Percentiles rank a stretch among this genome's conserved stretches.
Conservation (phyloP, 345 rosid genomes). For the Lagerstroemia speciosa region DNA sequence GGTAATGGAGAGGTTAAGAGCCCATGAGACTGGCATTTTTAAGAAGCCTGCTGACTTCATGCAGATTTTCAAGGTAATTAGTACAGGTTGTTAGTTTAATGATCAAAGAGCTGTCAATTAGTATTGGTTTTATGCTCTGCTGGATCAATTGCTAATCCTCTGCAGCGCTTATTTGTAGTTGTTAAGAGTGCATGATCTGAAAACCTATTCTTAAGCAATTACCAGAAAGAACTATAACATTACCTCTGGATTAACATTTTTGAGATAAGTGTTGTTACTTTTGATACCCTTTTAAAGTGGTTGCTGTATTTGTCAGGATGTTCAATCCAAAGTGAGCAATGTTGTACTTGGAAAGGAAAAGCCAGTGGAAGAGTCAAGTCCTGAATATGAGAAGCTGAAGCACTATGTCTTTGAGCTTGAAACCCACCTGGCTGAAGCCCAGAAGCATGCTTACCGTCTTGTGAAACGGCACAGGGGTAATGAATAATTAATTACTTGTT, state of each 20-base stretch:
- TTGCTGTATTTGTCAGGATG: slow-evolving; percentile 50
- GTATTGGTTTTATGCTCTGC: background rate
- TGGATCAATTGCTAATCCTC: background rate
- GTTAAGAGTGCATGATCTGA: background rate
- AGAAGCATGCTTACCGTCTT: slow-evolving; percentile 93
- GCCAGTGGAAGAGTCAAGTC: slow-evolving; percentile 94
- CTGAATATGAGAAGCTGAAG: slow-evolving; percentile 89
- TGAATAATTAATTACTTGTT: slow-evolving; percentile 4
- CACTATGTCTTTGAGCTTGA: slow-evolving; percentile 90
- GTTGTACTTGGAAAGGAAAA: slow-evolving; percentile 95
- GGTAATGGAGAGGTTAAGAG: slow-evolving; percentile 97
- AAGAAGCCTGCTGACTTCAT: slow-evolving; percentile 85
- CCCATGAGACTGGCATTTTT: slow-evolving; percentile 73
- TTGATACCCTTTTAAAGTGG: background rate
- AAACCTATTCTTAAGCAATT: background rate
- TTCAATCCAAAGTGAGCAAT: slow-evolving; percentile 86
- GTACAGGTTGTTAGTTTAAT: background rate
- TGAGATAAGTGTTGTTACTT: background rate
- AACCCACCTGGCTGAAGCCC: slow-evolving; percentile 90
- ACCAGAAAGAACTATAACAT: background rate
- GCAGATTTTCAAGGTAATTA: slow-evolving; percentile 86
- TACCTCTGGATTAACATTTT: background rate
- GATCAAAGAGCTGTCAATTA: background rate
- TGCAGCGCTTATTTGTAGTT: background rate
- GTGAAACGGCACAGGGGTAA: slow-evolving; percentile 96